Evolutionary conservation across 345 rosid genomes (phyloP), one percentile per base, ranked within the genome.

Genomic region (Passiflora organensis): DNA sequence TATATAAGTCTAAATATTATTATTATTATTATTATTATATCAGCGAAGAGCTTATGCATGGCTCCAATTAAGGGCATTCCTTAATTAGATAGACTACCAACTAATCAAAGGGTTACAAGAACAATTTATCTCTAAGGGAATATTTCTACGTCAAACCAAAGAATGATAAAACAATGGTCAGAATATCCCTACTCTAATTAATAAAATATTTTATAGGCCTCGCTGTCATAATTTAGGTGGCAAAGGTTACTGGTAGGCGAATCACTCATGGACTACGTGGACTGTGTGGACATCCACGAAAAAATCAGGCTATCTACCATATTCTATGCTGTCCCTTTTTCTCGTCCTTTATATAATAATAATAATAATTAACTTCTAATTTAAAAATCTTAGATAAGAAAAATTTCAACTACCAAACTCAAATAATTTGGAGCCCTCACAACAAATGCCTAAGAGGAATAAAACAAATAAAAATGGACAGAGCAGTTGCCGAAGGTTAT

Each of bases 221-320:
- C 37, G 47, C 8, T 39, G 58, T 37, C 46, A 39, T 18, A 23
- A 13, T 17, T 20, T 38, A 13, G 18, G 13, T 54, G 22, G 45
- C 20, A 13, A 15, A 13, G 49, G 34, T 8, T 41, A 13, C 13
- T 23, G 36, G 47, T 22, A 55, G 36, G 59, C 36, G 46, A 34
- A 28, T 28, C 34, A 28, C 34, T 28, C 34, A 54, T 60, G 56
- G 54, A 48, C 13, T 48, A 32, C 57, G 53, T 49, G 52, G 52
- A 45, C 4, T 41, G 1, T 13, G 43, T 11, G n/a, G 43, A 15
- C 50, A 32, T 42, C 25, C 51, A 55, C 47, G 67, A 73, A 60
- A 64, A 60, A 65, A 39, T 53, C 63, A 58, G 63, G 61, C 68
- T 39, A 65, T 60, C 74, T 61, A 65, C 68, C 47, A 32, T 60